Evolutionary conservation across 2,329 filamentous ascomycete species (phyloP).

Genomic region (Talaromyces sp.): DNA sequence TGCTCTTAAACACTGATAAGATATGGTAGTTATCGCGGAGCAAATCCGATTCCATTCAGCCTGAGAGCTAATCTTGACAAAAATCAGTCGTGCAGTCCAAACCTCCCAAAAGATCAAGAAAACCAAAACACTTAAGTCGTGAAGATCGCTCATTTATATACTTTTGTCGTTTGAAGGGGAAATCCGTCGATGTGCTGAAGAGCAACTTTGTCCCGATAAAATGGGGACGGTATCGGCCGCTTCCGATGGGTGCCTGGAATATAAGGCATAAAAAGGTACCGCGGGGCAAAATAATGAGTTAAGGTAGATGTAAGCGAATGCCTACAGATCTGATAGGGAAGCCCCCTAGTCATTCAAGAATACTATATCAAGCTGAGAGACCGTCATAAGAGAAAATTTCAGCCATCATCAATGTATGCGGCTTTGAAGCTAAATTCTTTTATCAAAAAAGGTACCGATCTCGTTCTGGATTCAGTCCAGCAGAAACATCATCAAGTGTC

Average conservation of each 20-base stretch:
- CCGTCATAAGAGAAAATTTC: too few relatives aligned
- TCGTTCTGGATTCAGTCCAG: too few relatives aligned
- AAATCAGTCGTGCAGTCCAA: not conserved
- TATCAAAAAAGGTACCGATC: too few relatives aligned
- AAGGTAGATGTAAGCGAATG: too few relatives aligned
- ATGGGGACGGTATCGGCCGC: conserved; percentile 19
- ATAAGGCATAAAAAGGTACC: not conserved
- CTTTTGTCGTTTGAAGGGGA: not conserved
- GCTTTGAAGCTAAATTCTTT: too few relatives aligned
- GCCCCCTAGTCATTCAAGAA: too few relatives aligned
- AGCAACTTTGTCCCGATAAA: not conserved
- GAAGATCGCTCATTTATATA: not conserved
- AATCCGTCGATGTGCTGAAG: not conserved
- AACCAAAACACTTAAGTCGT: not conserved
- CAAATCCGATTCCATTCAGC: not conserved
- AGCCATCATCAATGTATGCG: too few relatives aligned
- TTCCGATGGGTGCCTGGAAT: conserved; percentile 11
- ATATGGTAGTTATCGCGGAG: not conserved
- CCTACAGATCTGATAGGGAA: too few relatives aligned
- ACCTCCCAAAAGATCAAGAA: not conserved
- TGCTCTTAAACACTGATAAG: not conserved
- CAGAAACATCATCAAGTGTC: too few relatives aligned
- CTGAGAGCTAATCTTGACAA: not conserved
- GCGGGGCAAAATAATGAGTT: not conserved
- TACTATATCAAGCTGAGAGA: too few relatives aligned